Conservation (phyloP, 2,329 filamentous ascomycete genomes). For the Rhynchosporium graminicola region DNA sequence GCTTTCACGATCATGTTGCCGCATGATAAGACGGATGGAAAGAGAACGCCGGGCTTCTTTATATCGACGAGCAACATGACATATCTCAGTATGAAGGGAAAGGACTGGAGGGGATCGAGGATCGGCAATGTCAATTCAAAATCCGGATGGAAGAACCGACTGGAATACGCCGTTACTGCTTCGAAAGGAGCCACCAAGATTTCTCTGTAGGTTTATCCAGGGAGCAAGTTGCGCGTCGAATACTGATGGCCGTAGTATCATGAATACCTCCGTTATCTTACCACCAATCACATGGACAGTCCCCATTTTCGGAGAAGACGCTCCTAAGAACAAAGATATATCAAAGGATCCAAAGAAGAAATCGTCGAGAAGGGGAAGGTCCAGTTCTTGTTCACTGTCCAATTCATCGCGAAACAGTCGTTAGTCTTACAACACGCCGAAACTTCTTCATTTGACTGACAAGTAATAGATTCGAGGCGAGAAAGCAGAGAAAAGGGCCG, state of each 20-base stretch:
- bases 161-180: constrained; percentile 23
- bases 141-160: constrained; percentile 21
- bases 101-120: constrained; percentile 12
- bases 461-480: constrained; percentile 1
- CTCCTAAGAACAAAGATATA: constrained; percentile 10
- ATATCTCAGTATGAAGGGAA: constrained; percentile 17
- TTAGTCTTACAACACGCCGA: not conserved
- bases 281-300: constrained; percentile 17
- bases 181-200: constrained; percentile 19
- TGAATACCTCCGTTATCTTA: constrained; percentile 21
- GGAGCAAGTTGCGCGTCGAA: not conserved
- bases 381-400: not conserved
- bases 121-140: constrained; percentile 17
- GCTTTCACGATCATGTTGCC: constrained; percentile 20
- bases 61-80: constrained; percentile 22
- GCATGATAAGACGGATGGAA: constrained; percentile 16
- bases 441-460: not conserved
- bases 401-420: not conserved
- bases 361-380: not conserved
- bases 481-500: constrained; percentile 6
- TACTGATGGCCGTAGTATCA: constrained; percentile 15
- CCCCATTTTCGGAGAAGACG: not conserved
- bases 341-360: not conserved
- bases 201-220: constrained; percentile 16
- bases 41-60: constrained; percentile 19